Base-by-base conservation (phyloP, 1,139 yeast genomes). In the Kodamaea alishanica region DNA sequence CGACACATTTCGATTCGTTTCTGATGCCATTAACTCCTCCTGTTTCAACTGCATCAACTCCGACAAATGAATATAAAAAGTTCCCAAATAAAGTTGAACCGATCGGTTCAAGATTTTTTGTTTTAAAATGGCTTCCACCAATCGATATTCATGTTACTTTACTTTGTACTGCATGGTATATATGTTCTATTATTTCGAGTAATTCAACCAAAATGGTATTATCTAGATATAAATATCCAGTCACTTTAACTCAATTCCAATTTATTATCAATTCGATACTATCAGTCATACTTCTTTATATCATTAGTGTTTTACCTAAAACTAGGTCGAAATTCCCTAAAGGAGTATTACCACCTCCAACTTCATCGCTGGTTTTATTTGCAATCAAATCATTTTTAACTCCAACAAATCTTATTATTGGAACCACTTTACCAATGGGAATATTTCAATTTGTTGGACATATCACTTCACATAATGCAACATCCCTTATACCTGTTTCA, bases 381-480 rank as follows among this genome's bases (percentile, higher is more conserved):
- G 41, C 65, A 42, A 38, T 56, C 39, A 30, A 61, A 54, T 45
- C 63, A 49, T 66, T 79, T 56, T 44, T 77, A 30, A 73, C 67
- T 8, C 86, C 94, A 7, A 70, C 79, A 3, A 45, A 52, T 32
- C 71, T 76, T 37, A 70, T 86, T 30, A 56, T 88, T 15, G 57
- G 68, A 40, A 79, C 92, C 26, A 86, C 95, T 0, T 75, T 87
- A 24, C 97, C 97, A 20, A 86, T 90, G 96, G 97, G 97, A 3
- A 67, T 81, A 42, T 90, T 90, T 63, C 97, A 90, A 65, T 84
- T 90, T 47, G 68, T 82, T 25, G 97, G 97, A 12, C 97, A 90
- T 60, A 78, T 89, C 44, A 79, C 95, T 8, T 79, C 95, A 5
- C 96, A 89, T 58, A 84, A 85, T 60, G 92, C 97, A 22, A 88